phyloP scores from a whole-genome alignment of 2,329 filamentous ascomycete genomes.

The Claviceps citrina region DNA sequence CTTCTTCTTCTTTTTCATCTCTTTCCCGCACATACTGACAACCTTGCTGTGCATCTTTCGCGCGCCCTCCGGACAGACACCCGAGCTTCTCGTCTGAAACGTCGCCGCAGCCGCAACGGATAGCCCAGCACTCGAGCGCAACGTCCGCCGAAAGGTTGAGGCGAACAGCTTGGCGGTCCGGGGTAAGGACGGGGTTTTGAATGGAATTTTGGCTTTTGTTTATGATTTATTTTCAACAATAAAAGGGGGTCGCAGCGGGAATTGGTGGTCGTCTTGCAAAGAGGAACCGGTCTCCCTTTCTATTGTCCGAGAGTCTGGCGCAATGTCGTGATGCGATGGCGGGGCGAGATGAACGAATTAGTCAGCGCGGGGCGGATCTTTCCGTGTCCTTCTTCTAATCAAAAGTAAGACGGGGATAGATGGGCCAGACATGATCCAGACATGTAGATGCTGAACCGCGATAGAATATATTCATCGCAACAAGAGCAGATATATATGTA shows the following conservation, averaged over 20 bases:
- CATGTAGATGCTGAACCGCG: too few species aligned
- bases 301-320: too few species aligned
- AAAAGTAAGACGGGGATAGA: too few species aligned
- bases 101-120: conserved; percentile 53
- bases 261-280: too few species aligned
- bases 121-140: conserved; percentile 61
- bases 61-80: conserved; percentile 6
- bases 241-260: too few species aligned
- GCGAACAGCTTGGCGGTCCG: conserved; percentile 87
- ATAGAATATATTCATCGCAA: background rate
- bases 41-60: conserved; percentile 83
- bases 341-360: background rate
- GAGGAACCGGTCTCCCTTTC: too few species aligned
- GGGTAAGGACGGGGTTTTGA: too few species aligned
- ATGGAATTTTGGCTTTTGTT: background rate
- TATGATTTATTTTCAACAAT: too few species aligned
- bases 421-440: too few species aligned
- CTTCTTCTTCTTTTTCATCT: background rate
- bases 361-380: background rate
- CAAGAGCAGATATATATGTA: too few species aligned
- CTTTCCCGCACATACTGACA: conserved; percentile 50
- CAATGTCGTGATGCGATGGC: background rate
- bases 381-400: too few species aligned
- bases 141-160: conserved; percentile 59
- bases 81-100: conserved; percentile 31